Base-by-base conservation (phyloP, 1,284 basidiomycete genomes). In the Ganoderma lucidum region DNA sequence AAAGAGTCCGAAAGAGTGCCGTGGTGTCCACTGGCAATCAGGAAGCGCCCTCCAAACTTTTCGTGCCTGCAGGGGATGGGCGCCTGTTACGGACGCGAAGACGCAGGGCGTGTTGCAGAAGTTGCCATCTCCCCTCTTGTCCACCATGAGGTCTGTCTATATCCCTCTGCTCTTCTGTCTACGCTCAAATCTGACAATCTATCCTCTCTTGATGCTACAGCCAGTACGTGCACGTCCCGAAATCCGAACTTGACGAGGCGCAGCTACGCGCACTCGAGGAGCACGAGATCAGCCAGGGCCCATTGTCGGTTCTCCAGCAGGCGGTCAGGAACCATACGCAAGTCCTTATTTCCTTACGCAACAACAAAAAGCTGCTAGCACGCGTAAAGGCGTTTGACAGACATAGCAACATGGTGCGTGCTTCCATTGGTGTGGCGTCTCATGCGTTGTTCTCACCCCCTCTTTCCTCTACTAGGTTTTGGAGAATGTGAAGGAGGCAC, bases 301-400 rank as follows among this genome's bases (percentile, higher is more conserved):
- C 97, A 37, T 83, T 99, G 76, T 97, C 96, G n/a, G 97, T 99
- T 62, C 87, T 99, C 56, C 98, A 99, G 82, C 96, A 98, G 82
- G 95, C 96, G 45, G 98, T 99, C 73, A 90, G 98, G 81, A 99
- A 99, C 82, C 96, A 98, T 82, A 93, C 96, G 9, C 98, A 99
- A 84, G 95, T 99, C 75, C 90, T 99, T 72, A 97, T 99, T 78
- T 97, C 96, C 37, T 86, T 99, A 70, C 87, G 98, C 77, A 99
- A 99, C 86, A 98, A 99, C 88, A 98, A 98, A 84, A 99, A 99
- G 83, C 86, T 99, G 41, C 87, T 99, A 69, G 98, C 96, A 53
- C 90, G 97, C 69, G 97, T 99, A 70, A 99, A 99, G 83, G 98
- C 98, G 0, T 99, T 99, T 82, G 98, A 99, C 82, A 88, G 98